Conservation (phyloP, 305 asterid species). For the Plantago lanceolata region DNA sequence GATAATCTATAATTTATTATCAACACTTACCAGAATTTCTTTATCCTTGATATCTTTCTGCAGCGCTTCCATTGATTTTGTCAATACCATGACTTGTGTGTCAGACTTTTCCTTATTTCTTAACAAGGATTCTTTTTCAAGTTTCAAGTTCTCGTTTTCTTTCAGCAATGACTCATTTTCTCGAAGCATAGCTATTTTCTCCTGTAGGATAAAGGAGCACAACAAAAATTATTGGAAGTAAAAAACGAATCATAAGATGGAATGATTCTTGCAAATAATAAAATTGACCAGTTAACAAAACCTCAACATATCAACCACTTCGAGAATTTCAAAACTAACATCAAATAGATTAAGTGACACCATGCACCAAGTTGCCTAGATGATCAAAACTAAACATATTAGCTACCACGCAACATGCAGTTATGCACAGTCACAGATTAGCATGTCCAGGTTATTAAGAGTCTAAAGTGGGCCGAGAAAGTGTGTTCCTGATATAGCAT, state of each 20-base stretch:
- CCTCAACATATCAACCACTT: conserved; percentile 12
- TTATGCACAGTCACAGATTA: neutral
- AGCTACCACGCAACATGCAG: neutral
- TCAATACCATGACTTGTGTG: conserved; percentile 54
- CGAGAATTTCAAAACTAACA: conserved; percentile 1
- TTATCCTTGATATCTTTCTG: conserved; percentile 92
- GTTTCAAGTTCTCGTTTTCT: conserved; percentile 69
- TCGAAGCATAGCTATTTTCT: conserved; percentile 74
- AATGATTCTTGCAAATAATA: conserved; percentile 10
- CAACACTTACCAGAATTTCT: conserved; percentile 51
- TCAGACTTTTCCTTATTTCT: conserved; percentile 72
- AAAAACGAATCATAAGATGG: conserved; percentile 5
- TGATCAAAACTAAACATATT: neutral
- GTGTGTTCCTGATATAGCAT: conserved; percentile 2
- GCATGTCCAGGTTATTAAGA: neutral
- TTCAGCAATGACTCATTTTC: conserved; percentile 62
- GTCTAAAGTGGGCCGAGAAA: conserved; percentile 13
- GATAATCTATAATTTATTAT: conserved; percentile 4
- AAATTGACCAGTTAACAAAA: conserved; percentile 5
- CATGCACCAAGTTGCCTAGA: conserved; percentile 5
- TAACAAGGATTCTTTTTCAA: conserved; percentile 50
- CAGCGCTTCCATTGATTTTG: conserved; percentile 72
- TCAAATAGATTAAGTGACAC: conserved; percentile 21
- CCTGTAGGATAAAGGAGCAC: conserved; percentile 47
- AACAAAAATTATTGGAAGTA: conserved; percentile 5